Base-by-base conservation (phyloP, 805 yeast genomes). In the Ogataea angusta region DNA sequence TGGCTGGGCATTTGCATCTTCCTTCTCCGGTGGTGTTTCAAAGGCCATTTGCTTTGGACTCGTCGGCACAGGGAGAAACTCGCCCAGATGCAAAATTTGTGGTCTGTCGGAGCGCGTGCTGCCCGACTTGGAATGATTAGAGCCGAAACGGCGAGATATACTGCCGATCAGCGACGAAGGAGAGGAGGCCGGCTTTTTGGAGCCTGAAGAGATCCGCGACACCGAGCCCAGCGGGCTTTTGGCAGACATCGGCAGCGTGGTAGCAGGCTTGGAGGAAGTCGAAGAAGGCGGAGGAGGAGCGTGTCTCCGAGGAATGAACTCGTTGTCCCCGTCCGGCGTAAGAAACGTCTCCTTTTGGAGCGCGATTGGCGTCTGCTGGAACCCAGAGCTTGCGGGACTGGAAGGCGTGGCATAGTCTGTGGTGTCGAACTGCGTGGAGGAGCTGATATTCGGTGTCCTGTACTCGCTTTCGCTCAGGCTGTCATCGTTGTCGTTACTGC, bases 201-300 rank as follows among this genome's bases (percentile, higher is more conserved):
- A 43, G 6, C 38, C 40, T 1, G 48, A 42, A 4, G 45, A 37
- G 10, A 36, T 18, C 18, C 45, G 17, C 14, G 49, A 23, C n/a
- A 30, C 32, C 17, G 46, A 27, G 10, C 31, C 10, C 13, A 34
- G n/a, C n/a, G 50, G 47, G 22, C 50, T 46, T 12, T 44, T 37
- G 13, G 33, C 14, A n/a, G 50, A 34, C 22, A 36, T 22, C 9
- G 37, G 17, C 22, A 38, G 26, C 3, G 46, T 5, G 5, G 40
- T 25, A 10, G 38, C 28, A 10, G 42, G 6, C 30, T 31, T 27
- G 13, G 40, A 15, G 19, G 45, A 9, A 3, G 27, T 24, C 19
- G 29, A 13, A 6, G 58, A 57, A 8, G 66, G 64, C 13, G 63
- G 67, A 3, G 63, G 60, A 14, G 69, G 70, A 13, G 65, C 65